Evolutionary conservation across 2,329 filamentous ascomycete genomes (phyloP).

Genomic region (Ophidiomyces ophidiicola): DNA sequence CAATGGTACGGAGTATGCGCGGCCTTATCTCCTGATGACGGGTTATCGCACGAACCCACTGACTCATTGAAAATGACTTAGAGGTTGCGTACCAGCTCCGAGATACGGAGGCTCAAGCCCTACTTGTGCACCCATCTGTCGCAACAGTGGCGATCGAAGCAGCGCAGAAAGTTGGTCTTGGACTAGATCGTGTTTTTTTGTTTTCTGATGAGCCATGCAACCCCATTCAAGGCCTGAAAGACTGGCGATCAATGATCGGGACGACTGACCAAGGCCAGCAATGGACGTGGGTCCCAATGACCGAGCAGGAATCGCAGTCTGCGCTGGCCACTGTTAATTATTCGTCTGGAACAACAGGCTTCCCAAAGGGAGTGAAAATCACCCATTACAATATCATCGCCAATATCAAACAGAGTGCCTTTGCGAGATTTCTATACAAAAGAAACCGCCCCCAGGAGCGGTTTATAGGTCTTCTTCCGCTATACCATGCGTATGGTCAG

Average conservation of each 20-base stretch:
- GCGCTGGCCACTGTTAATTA: slow-evolving; percentile 64
- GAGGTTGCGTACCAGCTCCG: slow-evolving; percentile 65
- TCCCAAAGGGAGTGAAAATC: slow-evolving; percentile 74
- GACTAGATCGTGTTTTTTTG: slow-evolving; percentile 46
- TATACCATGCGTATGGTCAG: slow-evolving; percentile 66
- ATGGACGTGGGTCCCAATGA: slow-evolving; percentile 51
- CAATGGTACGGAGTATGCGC: too few relatives aligned
- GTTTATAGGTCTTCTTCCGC: slow-evolving; percentile 58
- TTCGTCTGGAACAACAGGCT: slow-evolving; percentile 59
- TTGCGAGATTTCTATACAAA: slow-evolving; percentile 40
- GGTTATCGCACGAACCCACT: too few relatives aligned
- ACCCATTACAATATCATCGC: slow-evolving; percentile 65
- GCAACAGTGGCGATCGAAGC: slow-evolving; percentile 56
- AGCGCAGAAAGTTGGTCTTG: slow-evolving; percentile 46
- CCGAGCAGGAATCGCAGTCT: slow-evolving; percentile 17
- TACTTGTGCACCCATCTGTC: slow-evolving; percentile 51
- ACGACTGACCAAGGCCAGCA: slow-evolving; percentile 39
- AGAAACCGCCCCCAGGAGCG: slow-evolving; percentile 32
- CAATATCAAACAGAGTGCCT: slow-evolving; percentile 48
- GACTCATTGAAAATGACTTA: too few relatives aligned
- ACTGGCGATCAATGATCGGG: slow-evolving; percentile 54
- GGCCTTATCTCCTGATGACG: too few relatives aligned
- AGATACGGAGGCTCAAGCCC: slow-evolving; percentile 55
- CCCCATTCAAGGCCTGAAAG: slow-evolving; percentile 36
- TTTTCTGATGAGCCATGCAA: slow-evolving; percentile 49